These are phyloP conservation scores for Claviceps sp. DNA, from an alignment of 2,329 filamentous ascomycete genomes.

Conservation along the genomic window DNA sequence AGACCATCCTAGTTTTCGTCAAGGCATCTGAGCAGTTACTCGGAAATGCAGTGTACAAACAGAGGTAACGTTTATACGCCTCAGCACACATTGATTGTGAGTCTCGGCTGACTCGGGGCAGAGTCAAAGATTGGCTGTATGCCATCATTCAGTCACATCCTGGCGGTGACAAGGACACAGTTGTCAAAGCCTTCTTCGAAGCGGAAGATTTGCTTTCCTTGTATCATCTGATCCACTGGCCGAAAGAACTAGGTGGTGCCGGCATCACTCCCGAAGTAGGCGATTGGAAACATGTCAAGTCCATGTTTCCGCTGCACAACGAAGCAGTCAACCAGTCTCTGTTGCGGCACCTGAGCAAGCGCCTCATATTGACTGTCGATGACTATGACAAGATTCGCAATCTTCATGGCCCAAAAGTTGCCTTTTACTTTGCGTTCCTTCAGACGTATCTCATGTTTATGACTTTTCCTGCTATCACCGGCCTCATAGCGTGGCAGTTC, in stretches of 20 bases:
- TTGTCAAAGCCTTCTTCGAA: conserved; percentile 38
- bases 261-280: conserved; percentile 45
- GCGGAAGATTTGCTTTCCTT: conserved; percentile 59
- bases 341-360: conserved; percentile 41
- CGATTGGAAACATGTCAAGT: conserved; percentile 46
- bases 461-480: conserved; percentile 54
- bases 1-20: conserved; percentile 54
- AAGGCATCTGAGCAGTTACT: conserved; percentile 50
- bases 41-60: conserved; percentile 53
- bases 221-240: conserved; percentile 51
- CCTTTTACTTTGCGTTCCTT: conserved; percentile 74
- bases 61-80: conserved; percentile 29
- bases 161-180: conserved; percentile 35
- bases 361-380: conserved; percentile 33
- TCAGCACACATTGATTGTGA: background rate
- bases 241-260: conserved; percentile 45
- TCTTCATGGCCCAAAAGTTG: conserved; percentile 48
- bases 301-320: conserved; percentile 52
- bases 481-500: conserved; percentile 54
- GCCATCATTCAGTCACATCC: conserved; percentile 54
- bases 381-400: conserved; percentile 48
- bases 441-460: conserved; percentile 64
- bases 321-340: conserved; percentile 40
- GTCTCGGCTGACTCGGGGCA: conserved; percentile 15
- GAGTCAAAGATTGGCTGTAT: conserved; percentile 64